These are phyloP conservation scores for Lycium barbarum DNA, from an alignment of 257 asterid species.

Conservation along the genomic window DNA sequence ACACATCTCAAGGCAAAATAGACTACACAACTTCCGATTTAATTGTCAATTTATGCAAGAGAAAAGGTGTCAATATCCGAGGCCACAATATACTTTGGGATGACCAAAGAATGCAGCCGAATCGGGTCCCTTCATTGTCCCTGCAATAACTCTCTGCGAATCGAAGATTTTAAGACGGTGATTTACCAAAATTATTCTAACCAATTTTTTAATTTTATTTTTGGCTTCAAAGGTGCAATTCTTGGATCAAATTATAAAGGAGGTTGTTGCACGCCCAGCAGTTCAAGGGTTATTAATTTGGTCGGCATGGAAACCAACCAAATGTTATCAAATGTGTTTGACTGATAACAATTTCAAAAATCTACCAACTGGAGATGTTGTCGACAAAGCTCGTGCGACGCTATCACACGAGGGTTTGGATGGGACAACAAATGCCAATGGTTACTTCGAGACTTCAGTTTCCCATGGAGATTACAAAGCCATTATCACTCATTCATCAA, in stretches of 20 bases:
- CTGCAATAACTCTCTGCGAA: constrained; percentile 32
- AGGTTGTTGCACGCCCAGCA: constrained; percentile 45
- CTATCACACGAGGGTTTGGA: constrained; percentile 27
- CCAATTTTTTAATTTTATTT: background rate
- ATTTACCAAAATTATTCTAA: background rate
- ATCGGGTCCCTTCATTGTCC: constrained; percentile 52
- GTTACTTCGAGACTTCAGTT: constrained; percentile 47
- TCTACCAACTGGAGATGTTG: constrained; percentile 57
- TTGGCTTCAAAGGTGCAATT: constrained; percentile 32
- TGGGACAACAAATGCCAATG: constrained; percentile 45
- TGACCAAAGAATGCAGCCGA: constrained; percentile 40
- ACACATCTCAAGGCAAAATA: no score
- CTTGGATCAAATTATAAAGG: constrained; percentile 56
- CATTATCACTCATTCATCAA: constrained; percentile 43
- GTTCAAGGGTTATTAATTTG: constrained; percentile 55
- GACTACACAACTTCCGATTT: no score
- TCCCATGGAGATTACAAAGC: constrained; percentile 60
- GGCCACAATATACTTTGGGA: constrained; percentile 52
- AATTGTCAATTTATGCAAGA: no score
- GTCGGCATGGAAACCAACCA: constrained; percentile 54
- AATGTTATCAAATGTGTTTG: constrained; percentile 68
- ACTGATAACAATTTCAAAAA: constrained; percentile 60
- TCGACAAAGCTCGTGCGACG: constrained; percentile 39
- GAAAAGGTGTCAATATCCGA: no score
- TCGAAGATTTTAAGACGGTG: background rate